These are phyloP conservation scores for Penicillium sp. DNA, from an alignment of 2,329 filamentous ascomycete species.

Conservation along the genomic window DNA sequence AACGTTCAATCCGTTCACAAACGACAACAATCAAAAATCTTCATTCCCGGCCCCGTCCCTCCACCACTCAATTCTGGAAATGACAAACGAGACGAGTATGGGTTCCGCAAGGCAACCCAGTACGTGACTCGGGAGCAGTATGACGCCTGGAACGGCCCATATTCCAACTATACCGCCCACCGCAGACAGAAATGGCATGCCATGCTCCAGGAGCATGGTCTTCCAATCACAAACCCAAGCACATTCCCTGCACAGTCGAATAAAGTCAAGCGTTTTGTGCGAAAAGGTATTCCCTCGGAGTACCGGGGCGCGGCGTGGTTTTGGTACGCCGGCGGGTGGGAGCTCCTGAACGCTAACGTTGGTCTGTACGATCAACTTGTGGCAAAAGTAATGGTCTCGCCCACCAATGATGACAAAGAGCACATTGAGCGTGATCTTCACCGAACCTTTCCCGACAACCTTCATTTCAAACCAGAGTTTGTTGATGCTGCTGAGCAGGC, in stretches of 20 bases:
- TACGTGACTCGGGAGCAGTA: slow-evolving; percentile 76
- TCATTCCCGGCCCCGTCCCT: slow-evolving; percentile 40
- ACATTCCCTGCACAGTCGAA: slow-evolving; percentile 77
- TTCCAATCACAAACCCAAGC: slow-evolving; percentile 70
- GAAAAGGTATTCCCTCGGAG: slow-evolving; percentile 90
- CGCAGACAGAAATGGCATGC: slow-evolving; percentile 79
- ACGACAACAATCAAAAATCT: slow-evolving; percentile 27
- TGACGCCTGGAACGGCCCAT: slow-evolving; percentile 75
- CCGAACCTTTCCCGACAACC: slow-evolving; percentile 91
- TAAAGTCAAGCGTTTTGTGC: slow-evolving; percentile 85
- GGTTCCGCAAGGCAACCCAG: slow-evolving; percentile 85
- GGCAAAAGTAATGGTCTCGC: slow-evolving; percentile 62
- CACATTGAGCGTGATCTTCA: slow-evolving; percentile 93
- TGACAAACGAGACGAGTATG: slow-evolving; percentile 73
- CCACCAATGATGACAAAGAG: slow-evolving; percentile 75
- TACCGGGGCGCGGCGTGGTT: slow-evolving; percentile 98
- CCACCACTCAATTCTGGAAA: slow-evolving; percentile 35
- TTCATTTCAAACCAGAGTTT: slow-evolving; percentile 74
- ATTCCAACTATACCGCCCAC: slow-evolving; percentile 72
- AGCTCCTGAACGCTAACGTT: slow-evolving; percentile 71
- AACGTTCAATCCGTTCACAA: slow-evolving; percentile 12
- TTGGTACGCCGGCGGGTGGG: slow-evolving; percentile 87
- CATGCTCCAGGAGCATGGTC: slow-evolving; percentile 72
- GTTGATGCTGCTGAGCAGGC: slow-evolving; percentile 19
- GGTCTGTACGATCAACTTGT: slow-evolving; percentile 76